Evolutionary conservation across 1,284 basidiomycete species (phyloP), one percentile per base, ranked within the genome.

Genomic region (Stygiomarasmius scandens): DNA sequence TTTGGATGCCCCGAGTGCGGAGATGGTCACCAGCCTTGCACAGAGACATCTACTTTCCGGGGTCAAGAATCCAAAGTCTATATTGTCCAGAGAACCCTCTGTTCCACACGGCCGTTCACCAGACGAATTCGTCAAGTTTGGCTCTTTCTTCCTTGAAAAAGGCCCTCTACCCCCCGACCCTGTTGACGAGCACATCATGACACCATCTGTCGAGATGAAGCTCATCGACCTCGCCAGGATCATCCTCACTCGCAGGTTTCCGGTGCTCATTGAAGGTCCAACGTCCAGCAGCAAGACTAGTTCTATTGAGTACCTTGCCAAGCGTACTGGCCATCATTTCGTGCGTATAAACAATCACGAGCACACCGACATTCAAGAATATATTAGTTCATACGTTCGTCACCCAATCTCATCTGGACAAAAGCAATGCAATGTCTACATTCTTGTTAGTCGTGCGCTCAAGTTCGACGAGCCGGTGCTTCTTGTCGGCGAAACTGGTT

Each of bases 301-400:
- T 69, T 93, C 97, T 0, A 89, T 99, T 57, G 96, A 98, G 75
- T 98, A 97, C 72, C 85, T 99, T 22, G 96, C 97, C 1, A 86
- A 86, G 59, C 83, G 92, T 58, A 98, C 96, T 0, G 96, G 97
- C 0, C 97, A 99, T 76, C 85, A 86, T 27, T 99, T 99, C 70
- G 89, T 99, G 25, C 92, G 97, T 36, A 98, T 99, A 83, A 99
- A 99, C 77, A 99, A 99, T 68, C 97, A 99, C 76, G 97, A 99
- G 67, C 97, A 99, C 70, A 99, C 97, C 3, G 97, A 99, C 71
- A 96, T 96, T 51, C 97, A 99, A 69, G 97, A 99, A 70, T 99
- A 99, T 69, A 82, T 99, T 52, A 97, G 97, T 5, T 96, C 95
- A 0, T 99, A 99, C 68, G 87, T 96, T 14, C 74, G 36, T 68